A percentile compares a stretch with the other conserved stretches of the same genome.
phyloP scores from a whole-genome alignment of 352 stramenopile genomes.

The Pythium brachiatum region DNA sequence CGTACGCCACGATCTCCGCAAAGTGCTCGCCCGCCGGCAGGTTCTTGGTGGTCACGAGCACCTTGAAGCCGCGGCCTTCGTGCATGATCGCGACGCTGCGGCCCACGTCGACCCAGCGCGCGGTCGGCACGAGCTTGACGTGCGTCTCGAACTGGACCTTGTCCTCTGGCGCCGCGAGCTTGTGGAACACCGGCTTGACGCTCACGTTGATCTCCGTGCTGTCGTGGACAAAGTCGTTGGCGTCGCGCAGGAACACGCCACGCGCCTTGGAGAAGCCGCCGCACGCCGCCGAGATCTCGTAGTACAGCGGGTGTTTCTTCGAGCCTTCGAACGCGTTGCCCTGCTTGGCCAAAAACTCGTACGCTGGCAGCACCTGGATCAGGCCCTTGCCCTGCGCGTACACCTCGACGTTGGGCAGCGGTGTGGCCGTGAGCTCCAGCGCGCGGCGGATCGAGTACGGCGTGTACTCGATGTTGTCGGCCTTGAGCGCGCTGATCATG shows the following conservation, averaged over 20 bases:
- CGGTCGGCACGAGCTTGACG: slow-evolving; percentile 75
- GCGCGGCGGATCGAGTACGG: slow-evolving; percentile 87
- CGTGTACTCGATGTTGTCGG: slow-evolving; percentile 72
- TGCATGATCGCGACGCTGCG: slow-evolving; percentile 87
- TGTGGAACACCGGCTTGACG: slow-evolving; percentile 88
- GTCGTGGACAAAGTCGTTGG: slow-evolving; percentile 68
- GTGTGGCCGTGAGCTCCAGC: slow-evolving; percentile 81
- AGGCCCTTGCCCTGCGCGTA: slow-evolving; percentile 80
- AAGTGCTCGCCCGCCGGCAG: slow-evolving; percentile 83
- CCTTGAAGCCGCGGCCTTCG: slow-evolving; percentile 83
- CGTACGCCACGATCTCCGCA: slow-evolving; percentile 81
- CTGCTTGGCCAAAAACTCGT: slow-evolving; percentile 54
- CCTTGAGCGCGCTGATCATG: slow-evolving; percentile 90
- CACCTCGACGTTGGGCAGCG: slow-evolving; percentile 60
- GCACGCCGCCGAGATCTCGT: slow-evolving; percentile 29
- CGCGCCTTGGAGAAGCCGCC: slow-evolving; percentile 41
- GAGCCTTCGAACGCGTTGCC: slow-evolving; percentile 66
- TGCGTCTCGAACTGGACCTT: slow-evolving; percentile 90
- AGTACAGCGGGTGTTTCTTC: slow-evolving; percentile 48
- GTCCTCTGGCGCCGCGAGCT: slow-evolving; percentile 70
- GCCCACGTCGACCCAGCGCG: slow-evolving; percentile 87
- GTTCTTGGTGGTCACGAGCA: slow-evolving; percentile 85
- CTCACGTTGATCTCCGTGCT: slow-evolving; percentile 79
- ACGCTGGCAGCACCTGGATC: slow-evolving; percentile 77
- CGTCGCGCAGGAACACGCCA: slow-evolving; percentile 84